phyloP scores from a whole-genome alignment of 768 basidiomycete genomes.

The Lentinula boryana region DNA sequence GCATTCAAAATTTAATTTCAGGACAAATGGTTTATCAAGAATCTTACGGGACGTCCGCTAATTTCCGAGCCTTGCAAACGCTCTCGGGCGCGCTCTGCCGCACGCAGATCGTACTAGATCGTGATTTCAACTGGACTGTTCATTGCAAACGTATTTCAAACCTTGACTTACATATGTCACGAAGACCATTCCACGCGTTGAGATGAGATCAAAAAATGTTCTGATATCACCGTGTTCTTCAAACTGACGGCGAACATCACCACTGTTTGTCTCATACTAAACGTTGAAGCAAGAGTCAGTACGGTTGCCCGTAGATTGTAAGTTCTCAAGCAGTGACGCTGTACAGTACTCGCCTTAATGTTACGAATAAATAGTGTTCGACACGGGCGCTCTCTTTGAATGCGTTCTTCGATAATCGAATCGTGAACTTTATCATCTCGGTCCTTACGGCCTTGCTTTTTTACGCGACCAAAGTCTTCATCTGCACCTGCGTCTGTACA shows the following conservation, averaged over 20 bases:
- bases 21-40: background rate
- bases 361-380: slow-evolving; percentile 96
- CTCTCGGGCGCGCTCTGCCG: slow-evolving; percentile 89
- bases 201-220: slow-evolving; percentile 94
- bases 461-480: slow-evolving; percentile 39
- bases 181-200: slow-evolving; percentile 97
- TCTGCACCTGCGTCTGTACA: slow-evolving; percentile 59
- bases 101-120: slow-evolving; percentile 83
- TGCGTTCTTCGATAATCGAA: slow-evolving; percentile 89
- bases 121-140: background rate
- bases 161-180: slow-evolving; percentile 87
- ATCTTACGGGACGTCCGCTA: slow-evolving; percentile 78
- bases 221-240: slow-evolving; percentile 95
- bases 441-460: slow-evolving; percentile 59
- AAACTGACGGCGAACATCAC: slow-evolving; percentile 78
- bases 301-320: background rate
- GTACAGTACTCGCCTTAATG: slow-evolving; percentile 75
- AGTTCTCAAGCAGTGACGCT: slow-evolving; percentile 6
- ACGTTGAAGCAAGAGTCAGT: slow-evolving; percentile 6
- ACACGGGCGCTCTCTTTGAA: slow-evolving; percentile 90
- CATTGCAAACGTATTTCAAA: background rate
- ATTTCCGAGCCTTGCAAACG: slow-evolving; percentile 86
- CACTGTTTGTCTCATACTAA: slow-evolving; percentile 87
- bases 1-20: slow-evolving; percentile 6
- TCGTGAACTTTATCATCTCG: slow-evolving; percentile 88